Base-by-base conservation (phyloP, 2,329 filamentous ascomycete species). In the Hypoxylon rubiginosum region DNA sequence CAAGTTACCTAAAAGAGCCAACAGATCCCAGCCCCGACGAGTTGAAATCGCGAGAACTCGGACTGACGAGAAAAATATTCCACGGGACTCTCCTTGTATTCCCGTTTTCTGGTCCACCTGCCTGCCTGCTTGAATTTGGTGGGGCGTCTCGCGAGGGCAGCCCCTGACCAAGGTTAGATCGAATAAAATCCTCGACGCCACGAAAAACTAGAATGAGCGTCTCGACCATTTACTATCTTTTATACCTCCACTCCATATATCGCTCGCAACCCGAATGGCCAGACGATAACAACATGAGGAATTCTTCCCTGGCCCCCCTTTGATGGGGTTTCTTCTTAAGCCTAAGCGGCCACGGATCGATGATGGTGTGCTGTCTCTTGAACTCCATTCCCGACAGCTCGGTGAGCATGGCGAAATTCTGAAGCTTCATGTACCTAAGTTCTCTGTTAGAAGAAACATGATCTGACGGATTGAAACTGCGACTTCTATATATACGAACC, bases 301-400 rank as follows among this genome's bases (percentile, higher is more conserved):
- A 80, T 50, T 79, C 76, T 15, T 74, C 70, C 43, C 75, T 68
- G 0, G 73, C 74, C 4, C 68, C 71, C 2, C 46, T 54, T 21
- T 67, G 56, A 32, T 66, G 53, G 24, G 65, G 55, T 4, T 64
- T 61, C 10, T 71, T 58, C 19, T 67, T 71, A 32, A 80, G 30
- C 15, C 71, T 68, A 32, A 67, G 64, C 4, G 79, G 78, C 78
- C 78, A 81, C 8, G 71, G 61, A 7, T 75, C 72, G 11, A 80
- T 69, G 43, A 81, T 74, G 0, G 75, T 78, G 34, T 80, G 69
- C 2, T 65, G 60, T 3, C 51, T 39, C 62, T 78, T 81, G 34
- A 75, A 68, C 46, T 50, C 63, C 60, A 76, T 30, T 1, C 36
- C 36, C 13, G 52, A 57, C 10, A 48, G 1, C 9, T 57, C 39